Base-by-base conservation (phyloP, 176 grass and related monocot genomes). In the Raddia distichophylla region DNA sequence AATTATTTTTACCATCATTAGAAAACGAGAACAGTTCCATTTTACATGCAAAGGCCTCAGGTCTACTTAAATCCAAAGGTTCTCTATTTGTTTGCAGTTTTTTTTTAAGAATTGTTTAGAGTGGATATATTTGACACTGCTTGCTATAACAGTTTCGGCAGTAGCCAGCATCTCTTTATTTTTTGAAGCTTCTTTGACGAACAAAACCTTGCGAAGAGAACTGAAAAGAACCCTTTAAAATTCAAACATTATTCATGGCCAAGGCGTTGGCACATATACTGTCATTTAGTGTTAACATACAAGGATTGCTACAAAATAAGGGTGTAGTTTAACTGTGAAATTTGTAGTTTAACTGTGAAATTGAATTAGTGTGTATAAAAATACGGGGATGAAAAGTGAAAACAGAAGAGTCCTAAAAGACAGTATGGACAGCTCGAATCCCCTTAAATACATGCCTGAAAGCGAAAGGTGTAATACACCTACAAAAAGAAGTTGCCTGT, bases 391-490 rank as follows among this genome's bases (percentile, higher is more conserved):
- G 10, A 80, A 13, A 73, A 17, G 57, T 18, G 45, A 22, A 61
- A 82, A 74, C 15, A 34, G 16, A 46, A n/a, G 16, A 35, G 66
- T 19, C 9, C 53, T 78, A 78, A 35, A 67, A 79, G 33, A 67
- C 62, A 54, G 64, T 81, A 74, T 63, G 47, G 54, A 82, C 78
- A 82, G 57, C 15, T 20, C 2, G 11, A 81, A 61, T 67, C 50
- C 75, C 72, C 64, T 76, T 87, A 86, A 80, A 78, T 85, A 77
- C 71, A 86, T 78, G 76, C 68, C 62, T 56, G 27, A 64, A 72
- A 79, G 9, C 67, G 67, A 60, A 85, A 18, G 9, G 48, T 69
- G 83, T 64, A 86, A 76, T 40, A 80, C 10, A 53, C 48, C 84
- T 87, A 76, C 64, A 10, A 48, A 75, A 76, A 62, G 55, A 82